phyloP scores from a whole-genome alignment of 116 monocot genomes.

The Papilionanthe hybrid region DNA sequence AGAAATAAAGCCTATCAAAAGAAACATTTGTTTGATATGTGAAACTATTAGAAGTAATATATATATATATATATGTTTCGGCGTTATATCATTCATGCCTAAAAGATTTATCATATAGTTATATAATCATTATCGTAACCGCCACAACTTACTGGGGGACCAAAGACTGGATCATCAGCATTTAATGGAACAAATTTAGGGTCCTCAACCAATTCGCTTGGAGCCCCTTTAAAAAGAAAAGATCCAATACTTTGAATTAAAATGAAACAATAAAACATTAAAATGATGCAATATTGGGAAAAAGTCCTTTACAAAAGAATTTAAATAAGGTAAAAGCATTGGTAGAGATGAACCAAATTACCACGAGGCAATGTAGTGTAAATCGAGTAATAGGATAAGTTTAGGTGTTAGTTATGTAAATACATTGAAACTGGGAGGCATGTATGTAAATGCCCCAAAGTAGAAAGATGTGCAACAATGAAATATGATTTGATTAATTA shows the following conservation, averaged over 20 bases:
- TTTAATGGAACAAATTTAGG: conserved; percentile 65
- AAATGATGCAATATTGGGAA: background rate
- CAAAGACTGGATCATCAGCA: conserved; percentile 60
- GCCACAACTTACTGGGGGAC: conserved; percentile 56
- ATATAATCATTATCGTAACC: background rate
- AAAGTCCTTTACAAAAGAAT: background rate
- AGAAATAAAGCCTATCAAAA: conserved; percentile 55
- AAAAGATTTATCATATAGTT: background rate
- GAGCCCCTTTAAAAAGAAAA: conserved; percentile 25
- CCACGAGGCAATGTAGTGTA: background rate
- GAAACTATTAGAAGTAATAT: background rate
- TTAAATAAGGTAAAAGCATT: background rate
- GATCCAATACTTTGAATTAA: background rate
- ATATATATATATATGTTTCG: background rate
- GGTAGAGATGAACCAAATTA: background rate
- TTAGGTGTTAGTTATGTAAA: background rate
- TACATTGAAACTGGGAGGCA: no score
- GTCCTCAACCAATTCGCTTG: conserved; percentile 44
- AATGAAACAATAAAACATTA: background rate
- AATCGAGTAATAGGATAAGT: background rate
- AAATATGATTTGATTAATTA: background rate
- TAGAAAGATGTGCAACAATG: background rate
- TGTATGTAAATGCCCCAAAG: background rate
- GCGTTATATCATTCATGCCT: background rate
- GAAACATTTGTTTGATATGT: background rate